A percentile compares a stretch with the other conserved stretches of the same genome.
These are phyloP conservation scores for Aspergillus phoenicis DNA, from an alignment of 2,329 filamentous ascomycete species.

Conservation along the genomic window DNA sequence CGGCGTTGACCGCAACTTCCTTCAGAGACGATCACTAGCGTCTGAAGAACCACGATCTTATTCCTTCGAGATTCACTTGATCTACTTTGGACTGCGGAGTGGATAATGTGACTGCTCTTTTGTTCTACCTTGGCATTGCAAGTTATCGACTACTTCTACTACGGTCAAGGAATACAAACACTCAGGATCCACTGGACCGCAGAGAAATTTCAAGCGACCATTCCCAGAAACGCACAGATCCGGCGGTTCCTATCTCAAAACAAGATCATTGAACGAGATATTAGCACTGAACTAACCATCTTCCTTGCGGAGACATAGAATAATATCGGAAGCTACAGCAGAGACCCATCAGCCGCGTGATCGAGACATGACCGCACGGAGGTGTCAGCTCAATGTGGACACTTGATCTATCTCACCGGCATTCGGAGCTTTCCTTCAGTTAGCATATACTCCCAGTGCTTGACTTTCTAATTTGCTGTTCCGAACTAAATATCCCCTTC, in stretches of 20 bases:
- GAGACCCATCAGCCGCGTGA: not conserved
- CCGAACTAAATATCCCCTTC: not conserved
- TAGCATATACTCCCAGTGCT: not conserved
- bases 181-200: not conserved
- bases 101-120: not conserved
- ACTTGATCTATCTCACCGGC: not conserved
- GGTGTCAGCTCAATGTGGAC: not conserved
- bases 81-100: not conserved
- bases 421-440: not conserved
- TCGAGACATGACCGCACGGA: not conserved
- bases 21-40: not conserved
- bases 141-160: too few species aligned
- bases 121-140: not conserved
- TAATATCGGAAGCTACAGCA: too few species aligned
- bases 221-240: not conserved
- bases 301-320: accelerated
- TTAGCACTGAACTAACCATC: too few species aligned
- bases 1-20: slow-evolving; percentile 1
- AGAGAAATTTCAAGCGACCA: not conserved
- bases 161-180: not conserved
- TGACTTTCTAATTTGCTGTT: too few species aligned
- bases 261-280: too few species aligned
- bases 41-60: not conserved
- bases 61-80: not conserved
- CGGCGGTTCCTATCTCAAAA: too few species aligned